These are phyloP conservation scores for Raddia guianensis DNA, from an alignment of 176 grass and related monocot species.

Conservation along the genomic window DNA sequence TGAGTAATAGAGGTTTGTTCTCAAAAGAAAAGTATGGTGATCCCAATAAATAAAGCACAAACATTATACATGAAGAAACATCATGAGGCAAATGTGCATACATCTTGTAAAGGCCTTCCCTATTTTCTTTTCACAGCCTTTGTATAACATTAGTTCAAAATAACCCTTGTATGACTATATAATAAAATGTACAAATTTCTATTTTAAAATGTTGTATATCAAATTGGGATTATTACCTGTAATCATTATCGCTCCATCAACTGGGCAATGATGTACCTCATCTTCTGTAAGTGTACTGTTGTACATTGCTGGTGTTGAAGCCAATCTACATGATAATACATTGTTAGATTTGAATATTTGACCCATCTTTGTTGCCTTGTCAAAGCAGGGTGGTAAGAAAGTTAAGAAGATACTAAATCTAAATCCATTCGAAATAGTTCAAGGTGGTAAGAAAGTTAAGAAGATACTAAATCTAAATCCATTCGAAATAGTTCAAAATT, in stretches of 20 bases:
- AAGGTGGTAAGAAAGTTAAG: constrained; percentile 11
- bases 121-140: not conserved
- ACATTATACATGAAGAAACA: constrained; percentile 6
- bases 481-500: constrained; percentile 6
- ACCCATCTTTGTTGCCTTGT: not conserved
- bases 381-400: not conserved
- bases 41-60: constrained; percentile 1
- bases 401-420: constrained; percentile 15
- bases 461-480: not conserved
- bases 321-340: constrained; percentile 69
- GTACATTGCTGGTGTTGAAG: constrained; percentile 99
- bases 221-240: constrained; percentile 65
- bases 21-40: no score
- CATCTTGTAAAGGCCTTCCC: not conserved
- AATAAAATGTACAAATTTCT: not conserved
- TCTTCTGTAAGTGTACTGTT: constrained; percentile 93
- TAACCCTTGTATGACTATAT: not conserved
- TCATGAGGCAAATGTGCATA: not conserved
- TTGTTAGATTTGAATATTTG: constrained; percentile 17
- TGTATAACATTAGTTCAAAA: no score
- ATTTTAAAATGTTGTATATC: constrained; percentile 17
- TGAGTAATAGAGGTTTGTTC: no score
- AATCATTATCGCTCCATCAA: constrained; percentile 98
- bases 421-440: constrained; percentile 7
- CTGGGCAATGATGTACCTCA: constrained; percentile 66